Evolutionary conservation across 352 stramenopile genomes (phyloP), one percentile per base, ranked within the genome.

Genomic region (Pythium coloratum): DNA sequence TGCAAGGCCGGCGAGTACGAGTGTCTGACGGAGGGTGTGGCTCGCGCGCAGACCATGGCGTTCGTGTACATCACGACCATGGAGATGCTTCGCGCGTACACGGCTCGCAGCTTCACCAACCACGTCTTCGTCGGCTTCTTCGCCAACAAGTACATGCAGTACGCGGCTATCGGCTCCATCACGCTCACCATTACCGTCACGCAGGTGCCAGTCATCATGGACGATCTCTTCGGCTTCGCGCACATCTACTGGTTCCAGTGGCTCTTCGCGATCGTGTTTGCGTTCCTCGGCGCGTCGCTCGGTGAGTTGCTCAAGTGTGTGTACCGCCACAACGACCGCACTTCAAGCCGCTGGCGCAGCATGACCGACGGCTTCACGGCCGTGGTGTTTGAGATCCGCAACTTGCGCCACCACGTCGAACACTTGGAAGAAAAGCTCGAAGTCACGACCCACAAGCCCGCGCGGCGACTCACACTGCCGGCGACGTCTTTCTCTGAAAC

Each of bases 1-100:
- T 80, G 71, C 38, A 44, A 66, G 6, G 44, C 40, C 13, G 71
- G 67, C 12, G 67, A 77, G 33, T 76, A 80, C 51, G 70, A 81
- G 71, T 83, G 76, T 50, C 36, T 81, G 32, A 75, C 71, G 0
- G 74, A 80, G 14, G 76, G 76, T 16, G 64, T 83, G 14, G 76
- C 73, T 5, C 73, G 75, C 36, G 68, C 76, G 24, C 73, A 81
- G 63, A 81, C 76, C 44, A 81, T 80, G 76, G 62, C 55, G 51
- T 83, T 83, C 56, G 55, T 83, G 12, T 79, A 77, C 66, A 83
- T 83, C 64, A 83, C 76, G 28, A 81, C 67, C 32, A 81, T 78
- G 69, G 76, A 83, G 61, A 78, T 83, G 71, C 58, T 83, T 18
- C 73, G 76, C 14, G 73, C 76, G 24, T 83, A 81, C 73, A 83